Percentiles rank a stretch among this genome's conserved stretches.
These are phyloP conservation scores for Lactifluus echinatus DNA, from an alignment of 768 basidiomycete genomes.

Conservation along the genomic window DNA sequence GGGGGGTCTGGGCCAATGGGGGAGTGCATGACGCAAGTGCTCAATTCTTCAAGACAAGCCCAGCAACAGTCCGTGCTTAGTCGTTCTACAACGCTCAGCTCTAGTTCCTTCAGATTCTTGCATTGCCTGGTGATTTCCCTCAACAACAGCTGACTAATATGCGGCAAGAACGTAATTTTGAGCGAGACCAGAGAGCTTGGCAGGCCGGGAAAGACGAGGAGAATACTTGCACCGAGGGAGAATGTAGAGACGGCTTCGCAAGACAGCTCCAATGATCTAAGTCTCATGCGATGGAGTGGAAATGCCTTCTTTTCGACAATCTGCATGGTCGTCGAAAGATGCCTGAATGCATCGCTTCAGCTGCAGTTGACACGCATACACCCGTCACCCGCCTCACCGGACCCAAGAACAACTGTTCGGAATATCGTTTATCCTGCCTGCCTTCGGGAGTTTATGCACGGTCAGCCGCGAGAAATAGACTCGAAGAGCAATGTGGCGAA, in stretches of 20 bases:
- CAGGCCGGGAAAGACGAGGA: slow-evolving; percentile 21
- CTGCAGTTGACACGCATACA: slow-evolving; percentile 15
- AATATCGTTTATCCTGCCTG: slow-evolving; percentile 16
- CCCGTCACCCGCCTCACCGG: slow-evolving; percentile 21
- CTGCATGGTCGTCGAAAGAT: slow-evolving; percentile 17
- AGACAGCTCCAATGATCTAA: slow-evolving; percentile 18
- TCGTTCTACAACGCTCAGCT: slow-evolving; percentile 52
- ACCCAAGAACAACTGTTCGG: slow-evolving; percentile 23
- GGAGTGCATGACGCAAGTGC: slow-evolving; percentile 47
- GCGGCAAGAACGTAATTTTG: slow-evolving; percentile 45
- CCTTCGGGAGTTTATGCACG: slow-evolving; percentile 17
- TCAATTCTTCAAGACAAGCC: slow-evolving; percentile 55
- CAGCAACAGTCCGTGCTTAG: slow-evolving; percentile 53
- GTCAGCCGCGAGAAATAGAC: slow-evolving; percentile 24
- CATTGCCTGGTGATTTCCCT: slow-evolving; percentile 38
- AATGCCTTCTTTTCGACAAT: slow-evolving; percentile 10
- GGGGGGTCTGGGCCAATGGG: slow-evolving; percentile 43
- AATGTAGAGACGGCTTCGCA: slow-evolving; percentile 10
- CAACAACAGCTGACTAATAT: slow-evolving; percentile 45
- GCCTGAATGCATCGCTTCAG: slow-evolving; percentile 5
- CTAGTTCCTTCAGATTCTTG: slow-evolving; percentile 38
- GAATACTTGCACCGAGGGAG: slow-evolving; percentile 12
- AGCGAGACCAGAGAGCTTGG: slow-evolving; percentile 38
- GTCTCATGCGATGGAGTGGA: slow-evolving; percentile 6
- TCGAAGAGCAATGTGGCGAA: slow-evolving; percentile 26